These are phyloP conservation scores for Begonia loranthoides DNA, from an alignment of 306 rosid genomes.

Conservation along the genomic window DNA sequence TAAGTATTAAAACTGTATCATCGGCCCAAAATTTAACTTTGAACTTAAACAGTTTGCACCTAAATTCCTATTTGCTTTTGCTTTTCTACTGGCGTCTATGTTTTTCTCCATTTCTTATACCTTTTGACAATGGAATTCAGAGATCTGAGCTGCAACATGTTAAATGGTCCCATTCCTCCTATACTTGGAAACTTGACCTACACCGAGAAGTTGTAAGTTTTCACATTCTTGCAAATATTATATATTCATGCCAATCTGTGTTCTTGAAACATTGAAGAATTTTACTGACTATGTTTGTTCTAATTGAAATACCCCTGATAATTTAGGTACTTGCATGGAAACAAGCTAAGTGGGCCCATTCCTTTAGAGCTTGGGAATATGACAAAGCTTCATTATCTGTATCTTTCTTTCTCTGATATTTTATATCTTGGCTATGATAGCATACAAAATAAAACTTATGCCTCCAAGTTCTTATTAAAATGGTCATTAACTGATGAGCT, in stretches of 20 bases:
- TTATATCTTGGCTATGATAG: too few relatives aligned
- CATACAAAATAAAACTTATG: too few relatives aligned
- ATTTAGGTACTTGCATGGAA: constrained; percentile 84
- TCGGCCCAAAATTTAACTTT: constrained; percentile 1
- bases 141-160: constrained; percentile 77
- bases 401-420: too few relatives aligned
- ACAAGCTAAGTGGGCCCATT: constrained; percentile 72
- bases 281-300: not conserved
- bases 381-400: constrained; percentile 92
- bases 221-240: too few relatives aligned
- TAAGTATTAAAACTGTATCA: constrained; percentile 31
- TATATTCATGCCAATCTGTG: too few relatives aligned
- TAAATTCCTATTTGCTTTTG: too few relatives aligned
- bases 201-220: constrained; percentile 84
- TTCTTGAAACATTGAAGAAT: too few relatives aligned
- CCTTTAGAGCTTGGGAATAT: constrained; percentile 92
- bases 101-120: too few relatives aligned
- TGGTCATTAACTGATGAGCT: not conserved
- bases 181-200: constrained; percentile 80
- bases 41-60: too few relatives aligned
- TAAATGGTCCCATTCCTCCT: constrained; percentile 74
- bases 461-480: too few relatives aligned
- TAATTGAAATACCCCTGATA: constrained; percentile 1
- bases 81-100: too few relatives aligned
- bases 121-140: constrained; percentile 21